Percentiles rank a stretch among this genome's conserved stretches.
These are phyloP conservation scores for Westerdykella sp. DNA, from an alignment of 2,329 filamentous ascomycete species.

Conservation along the genomic window DNA sequence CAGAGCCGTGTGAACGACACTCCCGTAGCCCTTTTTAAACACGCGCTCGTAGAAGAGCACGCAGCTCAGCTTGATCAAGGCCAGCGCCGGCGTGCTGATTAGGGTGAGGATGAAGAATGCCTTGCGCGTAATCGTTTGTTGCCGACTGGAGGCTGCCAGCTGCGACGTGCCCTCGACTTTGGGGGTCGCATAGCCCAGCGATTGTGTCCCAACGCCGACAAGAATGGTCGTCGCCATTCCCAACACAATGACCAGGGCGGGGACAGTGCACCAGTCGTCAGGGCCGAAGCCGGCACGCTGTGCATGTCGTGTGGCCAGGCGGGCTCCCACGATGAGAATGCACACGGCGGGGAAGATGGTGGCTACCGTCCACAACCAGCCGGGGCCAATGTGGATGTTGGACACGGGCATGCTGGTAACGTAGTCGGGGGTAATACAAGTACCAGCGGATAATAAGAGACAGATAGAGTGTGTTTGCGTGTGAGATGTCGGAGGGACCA, in stretches of 20 bases:
- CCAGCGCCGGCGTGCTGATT: not conserved
- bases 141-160: not conserved
- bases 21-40: not conserved
- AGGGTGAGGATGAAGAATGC: not conserved
- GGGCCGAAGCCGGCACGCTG: not conserved
- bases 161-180: not conserved
- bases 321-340: too few relatives aligned
- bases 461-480: too few relatives aligned
- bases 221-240: not conserved
- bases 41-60: slow-evolving; percentile 3
- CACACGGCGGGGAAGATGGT: too few relatives aligned
- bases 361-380: too few relatives aligned
- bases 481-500: too few relatives aligned
- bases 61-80: slow-evolving; percentile 4
- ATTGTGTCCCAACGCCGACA: not conserved
- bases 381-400: too few relatives aligned
- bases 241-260: not conserved
- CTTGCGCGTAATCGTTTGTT: slow-evolving; percentile 1
- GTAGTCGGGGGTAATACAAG: too few relatives aligned
- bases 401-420: too few relatives aligned
- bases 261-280: slow-evolving; percentile 2
- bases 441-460: too few relatives aligned
- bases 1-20: not conserved
- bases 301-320: too few relatives aligned
- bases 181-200: not conserved